Conservation (phyloP, 1,284 basidiomycete genomes). For the Leccinum cinnamomeum region DNA sequence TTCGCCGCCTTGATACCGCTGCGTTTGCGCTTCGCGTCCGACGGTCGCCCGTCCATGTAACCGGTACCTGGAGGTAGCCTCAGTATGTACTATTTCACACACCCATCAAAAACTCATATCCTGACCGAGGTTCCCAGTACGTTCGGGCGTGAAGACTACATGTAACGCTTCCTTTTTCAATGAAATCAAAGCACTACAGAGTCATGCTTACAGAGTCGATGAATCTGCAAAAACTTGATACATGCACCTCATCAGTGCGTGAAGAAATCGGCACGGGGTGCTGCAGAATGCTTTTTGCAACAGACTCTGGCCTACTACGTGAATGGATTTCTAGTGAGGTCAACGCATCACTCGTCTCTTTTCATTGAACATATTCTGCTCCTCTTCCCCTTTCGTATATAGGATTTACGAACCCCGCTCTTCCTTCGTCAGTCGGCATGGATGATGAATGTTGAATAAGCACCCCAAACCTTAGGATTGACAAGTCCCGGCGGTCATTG, state of each 20-base stretch:
- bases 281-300: neutral
- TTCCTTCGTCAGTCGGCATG: neutral
- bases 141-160: neutral
- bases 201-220: neutral
- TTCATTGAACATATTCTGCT: neutral
- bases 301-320: neutral
- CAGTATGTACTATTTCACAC: neutral
- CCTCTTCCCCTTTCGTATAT: neutral
- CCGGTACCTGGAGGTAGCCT: neutral
- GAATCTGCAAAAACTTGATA: neutral
- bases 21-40: neutral
- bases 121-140: neutral
- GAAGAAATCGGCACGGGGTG: neutral
- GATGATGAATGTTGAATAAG: neutral
- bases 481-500: neutral
- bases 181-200: neutral
- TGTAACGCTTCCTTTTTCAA: neutral
- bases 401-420: neutral
- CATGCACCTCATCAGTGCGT: neutral
- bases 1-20: neutral
- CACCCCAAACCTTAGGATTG: neutral
- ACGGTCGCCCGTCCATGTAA: neutral
- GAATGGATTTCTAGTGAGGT: neutral
- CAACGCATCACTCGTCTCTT: neutral
- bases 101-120: neutral